Evolutionary conservation across 257 asterid genomes (phyloP), one percentile per base, ranked within the genome.

Genomic region (Pogostemon cablin): DNA sequence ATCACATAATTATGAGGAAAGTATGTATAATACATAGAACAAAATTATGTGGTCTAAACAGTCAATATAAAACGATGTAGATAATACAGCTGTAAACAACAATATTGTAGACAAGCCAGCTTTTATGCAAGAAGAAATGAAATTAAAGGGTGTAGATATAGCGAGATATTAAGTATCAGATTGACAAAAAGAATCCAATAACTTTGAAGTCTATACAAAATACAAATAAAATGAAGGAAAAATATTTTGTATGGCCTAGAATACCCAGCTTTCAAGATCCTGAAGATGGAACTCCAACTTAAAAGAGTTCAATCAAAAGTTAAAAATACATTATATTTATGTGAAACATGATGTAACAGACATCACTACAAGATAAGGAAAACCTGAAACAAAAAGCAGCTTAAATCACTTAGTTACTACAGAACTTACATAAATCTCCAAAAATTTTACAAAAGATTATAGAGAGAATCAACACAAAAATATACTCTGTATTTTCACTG

Each of bases 361-460:
- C 20, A 49, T 46, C 32, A 11, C 66, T 38, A 38, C 66, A 39
- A 48, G 57, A 65, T 65, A 50, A 50, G 70, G 55, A 25, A 34
- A 65, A 65, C 46, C 32, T 10, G 46, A 65, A 47, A 32, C 5
- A 9, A 12, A 52, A 52, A 52, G 58, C 17, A 52, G 58, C 58
- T 4, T 52, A 52, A n/a, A 3, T 12, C 7, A 8, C 34, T 57
- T 32, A 34, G 42, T 11, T 10, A 48, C 17, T 9, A 20, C 46
- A 43, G 46, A 63, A 60, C 3, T 32, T 38, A 11, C 40, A 49
- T 9, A 8, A 7, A 60, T 39, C 43, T 11, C 65, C n/a, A n/a
- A 35, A 59, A 37, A 35, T 25, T 59, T 35, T 37, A 59, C 8
- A 35, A 25, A 59, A 5, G 11, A 62, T 40, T n/a, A 62, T 49